Evolutionary conservation across 164 flowering plant genomes (phyloP), one percentile per base, ranked within the genome.

Genomic region (Magnolia changhungtana): DNA sequence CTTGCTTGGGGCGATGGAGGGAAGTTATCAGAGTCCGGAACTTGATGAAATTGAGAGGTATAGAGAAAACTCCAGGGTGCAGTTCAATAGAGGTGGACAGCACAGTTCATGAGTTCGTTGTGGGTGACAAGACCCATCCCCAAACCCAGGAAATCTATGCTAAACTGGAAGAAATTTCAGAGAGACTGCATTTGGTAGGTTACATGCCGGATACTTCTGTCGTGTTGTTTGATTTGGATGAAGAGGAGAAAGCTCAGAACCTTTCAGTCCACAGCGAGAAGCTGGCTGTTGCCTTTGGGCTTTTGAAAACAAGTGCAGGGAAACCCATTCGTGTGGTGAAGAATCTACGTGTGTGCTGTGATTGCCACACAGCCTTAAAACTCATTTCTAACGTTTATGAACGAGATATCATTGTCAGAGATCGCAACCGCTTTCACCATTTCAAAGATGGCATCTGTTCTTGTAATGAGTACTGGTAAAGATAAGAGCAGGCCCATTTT

Each of bases 401-500:
- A 10, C 73, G 68, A n/a, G 76, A 81, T 23, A 73, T 81, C 45
- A 72, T 72, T 72, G 71, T 81, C 27, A 72, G 81, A 78, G 83
- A 81, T 73, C 66, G 79, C 52, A 75, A 73, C 72, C 58, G 81
- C 18, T 78, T 81, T 58, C 83, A 78, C 69, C 78, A 81, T 59
- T 81, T 81, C 83, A 78, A 73, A 63, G 61, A 75, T 23, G 81
- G 81, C 10, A 8, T 2, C 9, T 81, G 81, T 66, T 78, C 83
- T 37, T 78, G 83, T 78, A 78, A 81, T 19, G 81, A 75, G 31
- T 81, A 78, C 61, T 78, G 81, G 83, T 81, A 78, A 78, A 31
- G 29, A 50, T 2, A 70, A 70, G 71, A 19, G 29, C 58, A 55
- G 18, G 8, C n/a, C 24, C 23, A 21, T 64, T 64, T n/a, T 9